Conservation (phyloP, 1,284 basidiomycete genomes). For the Trametes polyzona region DNA sequence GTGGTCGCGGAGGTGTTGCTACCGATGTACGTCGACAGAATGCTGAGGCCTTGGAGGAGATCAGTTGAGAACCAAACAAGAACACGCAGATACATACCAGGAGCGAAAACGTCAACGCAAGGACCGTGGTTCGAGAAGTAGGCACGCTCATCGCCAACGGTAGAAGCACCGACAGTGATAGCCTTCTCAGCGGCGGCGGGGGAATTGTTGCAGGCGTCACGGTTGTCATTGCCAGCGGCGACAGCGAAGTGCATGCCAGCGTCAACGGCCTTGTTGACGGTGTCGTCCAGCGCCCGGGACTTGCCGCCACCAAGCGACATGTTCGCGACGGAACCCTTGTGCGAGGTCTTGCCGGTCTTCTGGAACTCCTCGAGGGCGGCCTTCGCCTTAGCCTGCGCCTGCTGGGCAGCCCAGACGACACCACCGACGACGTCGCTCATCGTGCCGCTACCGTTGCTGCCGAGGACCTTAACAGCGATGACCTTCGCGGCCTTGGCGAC, state of each 20-base stretch:
- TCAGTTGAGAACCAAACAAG: neutral
- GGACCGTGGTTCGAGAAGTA: slow-evolving; percentile 79
- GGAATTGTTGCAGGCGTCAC: slow-evolving; percentile 70
- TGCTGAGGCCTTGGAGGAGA: slow-evolving; percentile 50
- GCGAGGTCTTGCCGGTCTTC: slow-evolving; percentile 45
- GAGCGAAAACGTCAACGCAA: slow-evolving; percentile 79
- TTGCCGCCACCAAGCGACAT: slow-evolving; percentile 98
- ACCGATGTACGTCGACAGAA: slow-evolving; percentile 71
- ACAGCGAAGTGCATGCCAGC: slow-evolving; percentile 93
- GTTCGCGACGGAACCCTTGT: slow-evolving; percentile 95
- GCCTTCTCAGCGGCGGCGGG: slow-evolving; percentile 70
- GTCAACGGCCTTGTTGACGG: slow-evolving; percentile 86
- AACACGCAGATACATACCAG: slow-evolving; percentile 45
- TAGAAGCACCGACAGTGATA: slow-evolving; percentile 80
- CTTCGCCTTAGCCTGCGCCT: slow-evolving; percentile 60
- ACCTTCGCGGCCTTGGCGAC: slow-evolving; percentile 94
- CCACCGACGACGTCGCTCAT: slow-evolving; percentile 95
- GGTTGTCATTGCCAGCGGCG: slow-evolving; percentile 70
- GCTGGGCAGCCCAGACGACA: slow-evolving; percentile 81
- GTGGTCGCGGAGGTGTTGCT: slow-evolving; percentile 62
- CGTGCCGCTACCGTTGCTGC: slow-evolving; percentile 90
- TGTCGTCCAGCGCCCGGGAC: slow-evolving; percentile 84
- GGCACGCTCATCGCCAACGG: slow-evolving; percentile 71
- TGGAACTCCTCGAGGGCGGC: slow-evolving; percentile 68
- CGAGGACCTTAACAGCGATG: slow-evolving; percentile 97